Percentiles rank a stretch among this genome's conserved stretches.
Conservation (phyloP, 257 asterid genomes). For the Lithospermum erythrorhizon region DNA sequence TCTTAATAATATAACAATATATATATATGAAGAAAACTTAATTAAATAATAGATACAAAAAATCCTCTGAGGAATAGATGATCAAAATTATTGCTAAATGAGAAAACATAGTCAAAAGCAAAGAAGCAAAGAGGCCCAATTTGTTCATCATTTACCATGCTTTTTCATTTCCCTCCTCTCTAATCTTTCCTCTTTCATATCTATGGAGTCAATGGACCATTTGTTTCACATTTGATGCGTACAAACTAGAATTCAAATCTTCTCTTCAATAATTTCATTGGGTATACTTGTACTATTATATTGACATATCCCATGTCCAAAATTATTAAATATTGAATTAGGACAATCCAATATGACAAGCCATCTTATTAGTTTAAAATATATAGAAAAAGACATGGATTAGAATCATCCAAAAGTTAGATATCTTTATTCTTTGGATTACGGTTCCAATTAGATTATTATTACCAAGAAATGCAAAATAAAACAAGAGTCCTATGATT, state of each 20-base stretch:
- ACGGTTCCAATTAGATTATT: background rate
- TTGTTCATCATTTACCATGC: conserved; percentile 28
- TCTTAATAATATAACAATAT: conserved; percentile 35
- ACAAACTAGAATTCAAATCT: conserved; percentile 28
- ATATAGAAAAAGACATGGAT: background rate
- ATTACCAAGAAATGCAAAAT: conserved; percentile 3
- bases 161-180: background rate
- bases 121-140: conserved; percentile 21
- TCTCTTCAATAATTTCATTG: conserved; percentile 1
- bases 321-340: conserved; percentile 20
- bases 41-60: conserved; percentile 21
- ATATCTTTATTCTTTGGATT: background rate
- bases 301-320: conserved; percentile 31
- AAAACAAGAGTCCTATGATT: conserved; percentile 1
- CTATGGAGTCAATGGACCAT: conserved; percentile 32
- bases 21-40: conserved; percentile 32
- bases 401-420: background rate
- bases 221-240: conserved; percentile 10
- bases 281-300: conserved; percentile 21
- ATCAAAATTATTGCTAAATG: conserved; percentile 27
- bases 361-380: conserved; percentile 1
- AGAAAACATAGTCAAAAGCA: conserved; percentile 21
- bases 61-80: conserved; percentile 10
- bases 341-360: conserved; percentile 26
- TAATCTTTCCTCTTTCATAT: conserved; percentile 16